phyloP scores from a whole-genome alignment of 129 eudicot species.

The Centaurea solstitialis region DNA sequence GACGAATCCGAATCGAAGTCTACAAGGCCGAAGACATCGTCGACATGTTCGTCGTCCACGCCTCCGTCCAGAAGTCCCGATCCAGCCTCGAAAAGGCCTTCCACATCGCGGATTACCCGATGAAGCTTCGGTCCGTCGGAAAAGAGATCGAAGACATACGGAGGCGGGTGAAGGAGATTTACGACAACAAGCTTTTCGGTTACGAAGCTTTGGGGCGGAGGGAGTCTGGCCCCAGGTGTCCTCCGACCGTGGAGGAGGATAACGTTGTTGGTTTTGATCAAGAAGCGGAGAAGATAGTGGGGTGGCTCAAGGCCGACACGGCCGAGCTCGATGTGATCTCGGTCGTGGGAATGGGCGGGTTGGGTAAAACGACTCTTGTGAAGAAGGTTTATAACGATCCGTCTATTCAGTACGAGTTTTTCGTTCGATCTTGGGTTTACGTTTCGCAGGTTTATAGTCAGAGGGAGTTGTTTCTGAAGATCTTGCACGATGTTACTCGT shows the following conservation, averaged over 20 bases:
- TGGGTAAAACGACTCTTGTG: conserved; percentile 53
- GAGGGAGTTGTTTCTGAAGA: conserved; percentile 20
- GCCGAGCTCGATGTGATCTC: conserved; percentile 28
- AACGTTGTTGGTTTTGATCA: conserved; percentile 31
- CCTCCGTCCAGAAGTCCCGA: conserved; percentile 40
- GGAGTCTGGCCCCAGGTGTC: conserved; percentile 31
- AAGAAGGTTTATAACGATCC: conserved; percentile 30
- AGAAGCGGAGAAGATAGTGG: conserved; percentile 3
- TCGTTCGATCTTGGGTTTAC: conserved; percentile 38
- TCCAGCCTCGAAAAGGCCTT: conserved; percentile 21
- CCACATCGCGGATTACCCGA: conserved; percentile 32
- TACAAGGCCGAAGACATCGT: conserved; percentile 63
- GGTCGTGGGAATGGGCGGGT: conserved; percentile 42
- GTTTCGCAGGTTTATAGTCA: conserved; percentile 37
- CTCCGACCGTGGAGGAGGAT: conserved; percentile 27
- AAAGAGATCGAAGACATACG: conserved; percentile 37
- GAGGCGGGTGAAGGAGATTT: conserved; percentile 42
- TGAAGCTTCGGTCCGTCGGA: conserved; percentile 31
- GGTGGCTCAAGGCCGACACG: conserved; percentile 18
- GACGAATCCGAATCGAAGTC: conserved; percentile 45
- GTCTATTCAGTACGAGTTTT: conserved; percentile 17
- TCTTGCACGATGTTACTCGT: conserved; percentile 18
- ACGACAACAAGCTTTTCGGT: conserved; percentile 44
- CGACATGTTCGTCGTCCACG: conserved; percentile 42
- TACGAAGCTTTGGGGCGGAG: conserved; percentile 36